Base-by-base conservation (phyloP, 768 basidiomycete genomes). In the Dentipellis fragilis region DNA sequence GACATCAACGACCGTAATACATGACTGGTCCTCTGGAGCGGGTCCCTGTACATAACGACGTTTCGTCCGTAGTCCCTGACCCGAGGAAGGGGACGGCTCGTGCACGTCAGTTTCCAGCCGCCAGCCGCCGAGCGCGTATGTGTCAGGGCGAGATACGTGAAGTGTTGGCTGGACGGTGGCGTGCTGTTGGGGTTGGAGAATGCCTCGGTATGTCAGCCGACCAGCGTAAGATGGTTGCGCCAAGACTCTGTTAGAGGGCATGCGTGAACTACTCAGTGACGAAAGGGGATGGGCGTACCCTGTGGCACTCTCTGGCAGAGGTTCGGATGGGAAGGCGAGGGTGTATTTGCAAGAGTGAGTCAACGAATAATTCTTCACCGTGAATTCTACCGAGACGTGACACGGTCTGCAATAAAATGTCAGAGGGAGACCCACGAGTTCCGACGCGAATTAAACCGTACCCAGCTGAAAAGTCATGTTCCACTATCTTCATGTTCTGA, bases 401-500 rank as follows among this genome's bases (percentile, higher is more conserved):
- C 77, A 83, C 2, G 80, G 75, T 17, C 89, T 93, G 58, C 10
- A 46, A 52, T 10, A 40, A 40, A 21, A 17, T 34, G 10, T 51
- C 51, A 55, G 53, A 60, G 37, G 36, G 52, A 29, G 34, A 19
- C 46, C 35, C 40, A 23, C 16, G 16, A 16, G 46, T 10, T 17
- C 17, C 21, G 11, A 51, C 19, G 23, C 39, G 35, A 3, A 14
- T n/a, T 23, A 39, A 42, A 36, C 54, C 49, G 10, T n/a, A 93
- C 93, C 86, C 87, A 54, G 69, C 58, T 1, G 71, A 68, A 61
- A 94, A 93, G 66, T 90, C 81, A 63, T 91, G 87, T 48, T 68
- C 63, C 21, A 80, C 58, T 6, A 72, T 62, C 38, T 63, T 57
- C n/a, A 68, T 66, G 57, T 77, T 75, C 54, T 75, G 69, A n/a